Percentiles rank a stretch among this genome's conserved stretches.
These are phyloP conservation scores for Prunus mume DNA, from an alignment of 306 rosid genomes.

Conservation along the genomic window DNA sequence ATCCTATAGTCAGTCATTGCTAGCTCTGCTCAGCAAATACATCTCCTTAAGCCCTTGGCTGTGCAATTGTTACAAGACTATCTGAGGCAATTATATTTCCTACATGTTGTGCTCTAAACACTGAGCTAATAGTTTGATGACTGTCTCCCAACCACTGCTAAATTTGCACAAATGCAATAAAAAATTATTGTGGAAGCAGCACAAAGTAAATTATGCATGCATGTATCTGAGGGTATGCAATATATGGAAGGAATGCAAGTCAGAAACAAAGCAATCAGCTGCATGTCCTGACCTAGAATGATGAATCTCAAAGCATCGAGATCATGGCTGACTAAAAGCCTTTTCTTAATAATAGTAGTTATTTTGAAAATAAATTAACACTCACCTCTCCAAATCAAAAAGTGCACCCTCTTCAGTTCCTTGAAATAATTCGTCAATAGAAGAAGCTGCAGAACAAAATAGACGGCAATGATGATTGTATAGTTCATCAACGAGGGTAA, in stretches of 20 bases:
- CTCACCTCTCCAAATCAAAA: constrained; percentile 89
- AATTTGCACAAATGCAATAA: neutral
- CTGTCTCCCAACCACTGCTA: neutral
- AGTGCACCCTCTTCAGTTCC: constrained; percentile 96
- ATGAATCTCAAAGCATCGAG: neutral
- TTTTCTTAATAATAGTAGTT: neutral
- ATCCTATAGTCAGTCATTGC: neutral
- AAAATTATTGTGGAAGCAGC: neutral
- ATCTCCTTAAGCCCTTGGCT: neutral
- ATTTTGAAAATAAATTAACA: constrained; percentile 13
- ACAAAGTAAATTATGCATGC: neutral
- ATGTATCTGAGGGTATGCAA: neutral
- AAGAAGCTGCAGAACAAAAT: constrained; percentile 73
- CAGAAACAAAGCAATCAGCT: neutral
- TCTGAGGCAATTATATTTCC: neutral
- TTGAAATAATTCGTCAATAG: constrained; percentile 89
- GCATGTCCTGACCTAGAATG: neutral
- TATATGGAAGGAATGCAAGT: neutral
- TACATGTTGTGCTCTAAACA: neutral
- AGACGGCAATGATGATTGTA: constrained; percentile 90
- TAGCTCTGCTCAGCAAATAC: neutral
- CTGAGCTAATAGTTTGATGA: neutral
- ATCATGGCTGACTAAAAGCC: neutral
- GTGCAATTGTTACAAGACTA: neutral
- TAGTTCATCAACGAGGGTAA: constrained; percentile 88